phyloP scores from a whole-genome alignment of 1,284 basidiomycete species.

The Apiotrichum gamsii region DNA sequence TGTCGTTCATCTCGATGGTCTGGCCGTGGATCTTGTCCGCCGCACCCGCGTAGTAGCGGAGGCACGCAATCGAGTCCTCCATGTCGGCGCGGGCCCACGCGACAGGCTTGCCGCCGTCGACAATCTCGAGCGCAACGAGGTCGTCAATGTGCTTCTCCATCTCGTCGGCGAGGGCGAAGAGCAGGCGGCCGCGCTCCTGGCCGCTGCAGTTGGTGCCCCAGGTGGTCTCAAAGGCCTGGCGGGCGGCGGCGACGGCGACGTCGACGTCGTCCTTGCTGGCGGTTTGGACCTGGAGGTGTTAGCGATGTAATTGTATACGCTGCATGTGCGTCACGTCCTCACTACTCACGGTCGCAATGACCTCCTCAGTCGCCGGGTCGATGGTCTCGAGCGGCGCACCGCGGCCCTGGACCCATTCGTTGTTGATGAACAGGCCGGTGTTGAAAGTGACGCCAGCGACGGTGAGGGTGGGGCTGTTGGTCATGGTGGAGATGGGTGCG shows the following conservation, averaged over 20 bases:
- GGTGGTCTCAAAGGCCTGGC: constrained; percentile 69
- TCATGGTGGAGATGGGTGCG: too few species aligned
- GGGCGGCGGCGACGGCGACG: constrained; percentile 75
- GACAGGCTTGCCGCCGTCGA: constrained; percentile 66
- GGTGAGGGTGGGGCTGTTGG: too few species aligned
- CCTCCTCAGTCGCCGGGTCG: constrained; percentile 53
- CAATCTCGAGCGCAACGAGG: constrained; percentile 64
- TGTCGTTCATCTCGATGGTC: constrained; percentile 31
- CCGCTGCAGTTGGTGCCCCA: constrained; percentile 67
- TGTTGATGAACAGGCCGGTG: constrained; percentile 19
- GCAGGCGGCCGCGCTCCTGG: constrained; percentile 65
- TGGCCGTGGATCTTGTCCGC: constrained; percentile 59
- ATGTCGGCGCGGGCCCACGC: constrained; percentile 60
- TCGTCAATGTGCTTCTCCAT: constrained; percentile 71
- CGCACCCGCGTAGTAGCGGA: constrained; percentile 67
- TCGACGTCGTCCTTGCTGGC: constrained; percentile 63
- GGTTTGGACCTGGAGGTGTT: constrained; percentile 6
- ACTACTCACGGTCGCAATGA: constrained; percentile 44
- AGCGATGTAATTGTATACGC: too few species aligned
- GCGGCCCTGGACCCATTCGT: constrained; percentile 48
- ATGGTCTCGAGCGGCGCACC: constrained; percentile 35
- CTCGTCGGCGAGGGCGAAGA: constrained; percentile 81
- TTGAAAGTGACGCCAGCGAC: background rate
- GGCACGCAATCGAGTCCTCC: constrained; percentile 67
- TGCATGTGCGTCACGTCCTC: too few species aligned